Evolutionary conservation across 2,329 filamentous ascomycete genomes (phyloP).

Genomic region (Aspergillus transmontanensis): DNA sequence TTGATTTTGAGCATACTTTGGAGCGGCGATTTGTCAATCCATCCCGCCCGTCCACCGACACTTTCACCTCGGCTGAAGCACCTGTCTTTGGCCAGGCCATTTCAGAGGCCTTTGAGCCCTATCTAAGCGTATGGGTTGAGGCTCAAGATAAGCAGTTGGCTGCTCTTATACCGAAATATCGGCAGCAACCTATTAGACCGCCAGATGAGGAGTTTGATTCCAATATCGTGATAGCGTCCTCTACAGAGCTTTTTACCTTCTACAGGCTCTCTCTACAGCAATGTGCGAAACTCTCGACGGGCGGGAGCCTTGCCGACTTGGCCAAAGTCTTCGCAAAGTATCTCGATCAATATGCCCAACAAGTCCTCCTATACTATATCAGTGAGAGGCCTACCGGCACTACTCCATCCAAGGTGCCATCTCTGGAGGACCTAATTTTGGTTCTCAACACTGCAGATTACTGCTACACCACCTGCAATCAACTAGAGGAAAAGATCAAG

Average conservation of each 20-base stretch:
- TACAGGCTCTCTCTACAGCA: conserved; percentile 92
- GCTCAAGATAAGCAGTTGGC: conserved; percentile 90
- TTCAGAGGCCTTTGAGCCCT: conserved; percentile 95
- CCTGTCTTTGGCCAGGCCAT: conserved; percentile 87
- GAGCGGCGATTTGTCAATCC: conserved; percentile 76
- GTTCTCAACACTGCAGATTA: conserved; percentile 97
- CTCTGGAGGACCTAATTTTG: conserved; percentile 74
- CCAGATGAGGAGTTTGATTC: conserved; percentile 89
- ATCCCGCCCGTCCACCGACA: conserved; percentile 83
- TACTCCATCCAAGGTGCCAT: conserved; percentile 54
- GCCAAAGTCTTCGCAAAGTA: conserved; percentile 88
- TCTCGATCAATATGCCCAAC: conserved; percentile 91
- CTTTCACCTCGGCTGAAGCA: conserved; percentile 75
- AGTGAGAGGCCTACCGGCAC: conserved; percentile 60
- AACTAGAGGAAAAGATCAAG: conserved; percentile 93
- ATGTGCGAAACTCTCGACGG: conserved; percentile 93
- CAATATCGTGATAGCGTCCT: conserved; percentile 87
- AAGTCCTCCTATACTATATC: conserved; percentile 77
- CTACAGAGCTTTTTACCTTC: conserved; percentile 95
- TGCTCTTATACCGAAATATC: conserved; percentile 82
- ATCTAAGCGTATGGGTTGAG: conserved; percentile 95
- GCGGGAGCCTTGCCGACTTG: conserved; percentile 81
- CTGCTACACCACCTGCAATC: conserved; percentile 89
- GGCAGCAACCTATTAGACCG: conserved; percentile 75
- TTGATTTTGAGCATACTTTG: conserved; percentile 92